A percentile compares a stretch with the other conserved stretches of the same genome.
phyloP scores from a whole-genome alignment of 768 basidiomycete genomes.

The Rubroboletus pulcherrimus region DNA sequence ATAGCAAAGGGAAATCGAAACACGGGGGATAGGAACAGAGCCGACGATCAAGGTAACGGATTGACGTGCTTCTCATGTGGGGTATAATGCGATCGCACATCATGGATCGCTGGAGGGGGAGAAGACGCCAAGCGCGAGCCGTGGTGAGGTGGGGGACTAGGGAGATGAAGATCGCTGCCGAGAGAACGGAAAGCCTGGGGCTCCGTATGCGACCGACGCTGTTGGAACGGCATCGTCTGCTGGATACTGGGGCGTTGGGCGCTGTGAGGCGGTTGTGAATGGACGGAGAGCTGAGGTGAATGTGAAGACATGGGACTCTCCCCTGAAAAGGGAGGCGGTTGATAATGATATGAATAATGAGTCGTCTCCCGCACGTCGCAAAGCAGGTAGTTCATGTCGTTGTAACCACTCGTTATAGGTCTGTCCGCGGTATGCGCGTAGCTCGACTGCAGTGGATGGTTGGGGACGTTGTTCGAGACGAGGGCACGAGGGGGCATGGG shows the following conservation, averaged over 20 bases:
- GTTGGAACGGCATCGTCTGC: conserved; percentile 48
- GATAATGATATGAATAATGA: conserved; percentile 52
- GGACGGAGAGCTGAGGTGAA: conserved; percentile 40
- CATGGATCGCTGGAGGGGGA: conserved; percentile 36
- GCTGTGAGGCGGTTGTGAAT: conserved; percentile 31
- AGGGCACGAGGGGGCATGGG: conserved; percentile 42
- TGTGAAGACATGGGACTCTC: conserved; percentile 42
- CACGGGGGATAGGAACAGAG: conserved; percentile 13
- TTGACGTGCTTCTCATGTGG: conserved; percentile 47
- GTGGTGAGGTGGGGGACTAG: conserved; percentile 41
- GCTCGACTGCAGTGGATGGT: conserved; percentile 32
- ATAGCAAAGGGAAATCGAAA: conserved; percentile 17
- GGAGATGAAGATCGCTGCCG: conserved; percentile 48
- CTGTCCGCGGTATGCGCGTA: conserved; percentile 53
- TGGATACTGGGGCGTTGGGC: conserved; percentile 38
- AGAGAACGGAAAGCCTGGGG: conserved; percentile 49
- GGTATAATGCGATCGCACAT: conserved; percentile 36
- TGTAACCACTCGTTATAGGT: conserved; percentile 44
- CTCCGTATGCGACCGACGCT: conserved; percentile 56
- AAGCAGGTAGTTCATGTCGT: conserved; percentile 42
- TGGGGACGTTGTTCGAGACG: conserved; percentile 41
- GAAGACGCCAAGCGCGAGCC: conserved; percentile 43
- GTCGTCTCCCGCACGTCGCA: conserved; percentile 46
- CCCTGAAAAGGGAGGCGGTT: conserved; percentile 45
- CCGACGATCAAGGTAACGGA: conserved; percentile 39